Evolutionary conservation across 257 asterid genomes (phyloP).

Genomic region (Avicennia marina): DNA sequence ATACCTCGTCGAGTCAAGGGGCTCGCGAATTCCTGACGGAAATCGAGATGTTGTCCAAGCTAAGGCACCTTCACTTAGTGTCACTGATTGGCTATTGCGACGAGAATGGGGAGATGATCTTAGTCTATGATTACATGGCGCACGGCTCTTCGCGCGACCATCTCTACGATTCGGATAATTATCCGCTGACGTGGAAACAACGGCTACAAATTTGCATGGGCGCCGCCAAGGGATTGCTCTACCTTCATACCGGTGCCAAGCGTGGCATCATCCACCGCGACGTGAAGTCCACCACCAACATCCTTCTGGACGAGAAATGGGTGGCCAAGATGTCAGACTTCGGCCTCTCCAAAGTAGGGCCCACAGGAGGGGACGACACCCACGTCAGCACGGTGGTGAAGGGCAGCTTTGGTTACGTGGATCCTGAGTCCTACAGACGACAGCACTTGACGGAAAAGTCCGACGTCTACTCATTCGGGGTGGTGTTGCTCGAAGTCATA

Average conservation of each 20-base stretch:
- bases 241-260: constrained; percentile 52
- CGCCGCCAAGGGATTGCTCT: constrained; percentile 65
- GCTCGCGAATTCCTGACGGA: constrained; percentile 64
- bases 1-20: constrained; percentile 68
- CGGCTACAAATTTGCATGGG: constrained; percentile 62
- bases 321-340: constrained; percentile 73
- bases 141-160: constrained; percentile 63
- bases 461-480: constrained; percentile 72
- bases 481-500: constrained; percentile 48
- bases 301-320: constrained; percentile 49
- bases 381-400: constrained; percentile 72
- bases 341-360: constrained; percentile 61
- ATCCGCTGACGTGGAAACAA: constrained; percentile 47
- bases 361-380: constrained; percentile 31
- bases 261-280: constrained; percentile 54
- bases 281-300: constrained; percentile 65
- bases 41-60: constrained; percentile 64
- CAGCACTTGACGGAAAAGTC: constrained; percentile 66
- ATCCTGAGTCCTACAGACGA: constrained; percentile 61
- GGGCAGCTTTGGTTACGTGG: constrained; percentile 72
- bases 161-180: constrained; percentile 12
- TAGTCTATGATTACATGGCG: constrained; percentile 66
- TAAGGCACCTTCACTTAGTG: constrained; percentile 68
- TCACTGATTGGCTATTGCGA: constrained; percentile 71
- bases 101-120: constrained; percentile 61